phyloP scores from a whole-genome alignment of 345 rosid species.

The Melastoma malabathricum region DNA sequence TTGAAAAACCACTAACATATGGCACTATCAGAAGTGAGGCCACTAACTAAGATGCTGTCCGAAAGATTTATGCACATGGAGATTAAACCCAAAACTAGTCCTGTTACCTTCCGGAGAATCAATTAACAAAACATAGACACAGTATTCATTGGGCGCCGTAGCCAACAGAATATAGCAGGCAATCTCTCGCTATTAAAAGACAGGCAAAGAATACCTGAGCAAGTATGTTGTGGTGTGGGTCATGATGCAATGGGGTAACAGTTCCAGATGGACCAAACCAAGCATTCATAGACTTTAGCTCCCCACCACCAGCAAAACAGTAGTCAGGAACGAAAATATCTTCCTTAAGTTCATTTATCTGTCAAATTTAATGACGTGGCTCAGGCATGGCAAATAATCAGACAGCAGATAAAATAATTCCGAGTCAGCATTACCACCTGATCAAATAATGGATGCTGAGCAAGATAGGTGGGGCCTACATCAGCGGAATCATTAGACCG shows the following conservation, averaged over 20 bases:
- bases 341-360: conserved; percentile 71
- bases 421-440: conserved; percentile 29
- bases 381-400: neutral
- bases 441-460: conserved; percentile 92
- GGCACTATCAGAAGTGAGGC: too few species aligned
- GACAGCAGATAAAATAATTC: neutral
- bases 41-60: too few species aligned
- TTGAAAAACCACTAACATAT: too few species aligned
- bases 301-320: conserved; percentile 92
- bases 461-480: conserved; percentile 63
- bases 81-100: too few species aligned
- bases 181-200: neutral
- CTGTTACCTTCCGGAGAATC: too few species aligned
- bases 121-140: too few species aligned
- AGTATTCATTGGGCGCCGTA: too few species aligned
- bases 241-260: conserved; percentile 94
- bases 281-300: conserved; percentile 73
- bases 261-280: conserved; percentile 98
- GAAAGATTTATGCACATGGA: too few species aligned
- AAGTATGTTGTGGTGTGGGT: conserved; percentile 92
- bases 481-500: conserved; percentile 33
- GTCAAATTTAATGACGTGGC: conserved; percentile 5
- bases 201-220: conserved; percentile 51
- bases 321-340: conserved; percentile 90
- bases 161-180: too few species aligned